Conservation (phyloP, 2,329 filamentous ascomycete species). For the Claviceps citrina region DNA sequence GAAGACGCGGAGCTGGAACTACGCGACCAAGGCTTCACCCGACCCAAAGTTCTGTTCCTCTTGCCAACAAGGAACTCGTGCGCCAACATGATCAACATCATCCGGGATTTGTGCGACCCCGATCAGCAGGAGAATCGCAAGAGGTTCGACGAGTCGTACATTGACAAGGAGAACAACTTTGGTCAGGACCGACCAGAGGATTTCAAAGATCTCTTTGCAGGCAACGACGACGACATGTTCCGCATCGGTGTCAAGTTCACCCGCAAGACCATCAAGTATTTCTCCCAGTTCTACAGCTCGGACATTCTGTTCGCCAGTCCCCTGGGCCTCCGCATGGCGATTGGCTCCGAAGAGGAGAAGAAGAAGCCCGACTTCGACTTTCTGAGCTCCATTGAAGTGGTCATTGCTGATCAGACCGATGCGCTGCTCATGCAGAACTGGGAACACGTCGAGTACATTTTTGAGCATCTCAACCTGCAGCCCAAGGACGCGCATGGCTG, state of each 20-base stretch:
- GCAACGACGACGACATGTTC: slow-evolving; percentile 97
- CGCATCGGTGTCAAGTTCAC: slow-evolving; percentile 93
- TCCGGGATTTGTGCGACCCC: slow-evolving; percentile 59
- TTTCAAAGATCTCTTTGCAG: slow-evolving; percentile 77
- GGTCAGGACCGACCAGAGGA: slow-evolving; percentile 66
- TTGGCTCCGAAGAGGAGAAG: slow-evolving; percentile 57
- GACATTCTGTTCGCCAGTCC: slow-evolving; percentile 90
- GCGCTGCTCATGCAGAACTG: slow-evolving; percentile 95
- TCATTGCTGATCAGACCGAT: slow-evolving; percentile 82
- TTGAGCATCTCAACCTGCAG: slow-evolving; percentile 79
- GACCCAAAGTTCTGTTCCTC: slow-evolving; percentile 83
- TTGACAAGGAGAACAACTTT: slow-evolving; percentile 48
- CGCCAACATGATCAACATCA: slow-evolving; percentile 59
- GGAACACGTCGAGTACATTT: slow-evolving; percentile 87
- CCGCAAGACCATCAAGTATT: slow-evolving; percentile 87
- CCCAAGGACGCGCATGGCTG: slow-evolving; percentile 82
- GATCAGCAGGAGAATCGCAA: slow-evolving; percentile 94
- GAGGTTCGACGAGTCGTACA: slow-evolving; percentile 74
- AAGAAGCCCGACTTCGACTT: slow-evolving; percentile 68
- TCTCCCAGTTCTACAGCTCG: slow-evolving; percentile 88
- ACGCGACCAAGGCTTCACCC: slow-evolving; percentile 86
- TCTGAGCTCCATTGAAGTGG: slow-evolving; percentile 80
- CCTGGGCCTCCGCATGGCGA: slow-evolving; percentile 75
- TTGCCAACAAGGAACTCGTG: slow-evolving; percentile 81
- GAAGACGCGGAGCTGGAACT: slow-evolving; percentile 53